Base-by-base conservation (phyloP, 1,284 basidiomycete genomes). In the Cystobasidium slooffiae region DNA sequence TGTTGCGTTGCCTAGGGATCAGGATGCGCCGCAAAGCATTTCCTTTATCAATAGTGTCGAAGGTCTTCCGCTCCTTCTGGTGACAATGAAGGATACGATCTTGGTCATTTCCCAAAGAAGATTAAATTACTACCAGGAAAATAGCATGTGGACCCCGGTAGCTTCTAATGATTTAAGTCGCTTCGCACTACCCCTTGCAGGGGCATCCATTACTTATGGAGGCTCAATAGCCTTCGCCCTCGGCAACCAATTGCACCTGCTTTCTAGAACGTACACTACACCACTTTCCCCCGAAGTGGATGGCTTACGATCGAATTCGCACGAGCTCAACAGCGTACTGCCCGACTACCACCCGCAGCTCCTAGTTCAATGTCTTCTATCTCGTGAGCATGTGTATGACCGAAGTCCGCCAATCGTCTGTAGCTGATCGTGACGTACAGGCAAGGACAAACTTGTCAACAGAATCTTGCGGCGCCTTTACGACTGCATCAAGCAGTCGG, bases 11-110 rank as follows among this genome's bases (percentile, higher is more conserved):
- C 6, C 12, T 37, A 70, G 61, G 18, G 9, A 16, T 41, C 47
- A 46, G 8, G 90, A 92, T 75, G 83, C 83, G 1, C 88, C 95
- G 65, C 86, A 88, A 75, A 92, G 94, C 79, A 85, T 96, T 18
- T 92, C 94, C 81, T 95, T 93, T 93, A 91, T 90, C 24, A 90
- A 91, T n/a, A 94, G 93, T 0, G 90, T 91, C 0, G 91, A 93
- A 80, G 87, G 88, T 69, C 91, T 94, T 80, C 94, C 93, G 3
- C 92, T 95, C 64, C 87, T 96, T 16, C 92, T 93, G 0, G 88
- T 95, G 10, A 93, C 93, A 18, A 94, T 93, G 81, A 81, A 87
- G 16, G 88, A 89, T 76, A 88, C 88, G 58, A 84, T 95, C 3
- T 88, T 93, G 63, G 83, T 96, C n/a, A 84, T 95, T 16, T 93